A percentile compares a stretch with the other conserved stretches of the same genome.
Evolutionary conservation across 208 protist species (phyloP).

Genomic region (Novymonas esmeraldas): DNA sequence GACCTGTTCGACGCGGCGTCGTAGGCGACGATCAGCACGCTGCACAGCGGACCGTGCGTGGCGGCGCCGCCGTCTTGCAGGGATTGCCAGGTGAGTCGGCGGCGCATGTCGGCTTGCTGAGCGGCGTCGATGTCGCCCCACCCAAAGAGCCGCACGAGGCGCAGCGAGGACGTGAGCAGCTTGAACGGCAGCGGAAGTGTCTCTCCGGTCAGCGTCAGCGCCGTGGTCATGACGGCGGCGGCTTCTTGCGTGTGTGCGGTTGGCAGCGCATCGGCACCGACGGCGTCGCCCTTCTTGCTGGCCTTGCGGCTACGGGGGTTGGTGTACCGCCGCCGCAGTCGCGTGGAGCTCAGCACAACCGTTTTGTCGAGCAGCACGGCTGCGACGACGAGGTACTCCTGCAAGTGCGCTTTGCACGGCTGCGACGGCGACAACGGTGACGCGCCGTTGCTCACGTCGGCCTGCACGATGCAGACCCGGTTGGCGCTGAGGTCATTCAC

Average conservation of each 20-base stretch:
- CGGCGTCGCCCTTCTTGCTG: neutral
- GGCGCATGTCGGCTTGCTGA: conserved; percentile 31
- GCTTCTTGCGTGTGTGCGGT: neutral
- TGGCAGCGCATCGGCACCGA: neutral
- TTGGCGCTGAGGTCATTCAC: conserved; percentile 82
- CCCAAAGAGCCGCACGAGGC: conserved; percentile 77
- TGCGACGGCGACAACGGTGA: neutral
- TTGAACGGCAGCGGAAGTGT: conserved; percentile 61
- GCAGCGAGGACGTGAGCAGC: conserved; percentile 78
- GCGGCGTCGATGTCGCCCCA: conserved; percentile 46
- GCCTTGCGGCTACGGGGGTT: neutral
- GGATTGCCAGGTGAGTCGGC: conserved; percentile 25
- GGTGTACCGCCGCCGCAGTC: conserved; percentile 30
- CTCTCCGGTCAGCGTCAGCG: conserved; percentile 37
- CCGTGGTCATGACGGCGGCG: neutral
- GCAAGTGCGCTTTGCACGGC: conserved; percentile 38
- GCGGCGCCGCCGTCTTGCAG: conserved; percentile 16
- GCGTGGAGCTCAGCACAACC: conserved; percentile 56
- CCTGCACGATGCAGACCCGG: conserved; percentile 53
- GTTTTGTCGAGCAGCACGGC: conserved; percentile 81
- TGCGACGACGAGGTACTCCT: conserved; percentile 61
- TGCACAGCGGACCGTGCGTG: conserved; percentile 35
- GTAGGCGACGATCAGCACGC: conserved; percentile 60
- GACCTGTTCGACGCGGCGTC: conserved; percentile 51
- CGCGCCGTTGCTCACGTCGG: neutral